Conservation (phyloP, 1,284 basidiomycete species). For the Apiotrichum gamsii region DNA sequence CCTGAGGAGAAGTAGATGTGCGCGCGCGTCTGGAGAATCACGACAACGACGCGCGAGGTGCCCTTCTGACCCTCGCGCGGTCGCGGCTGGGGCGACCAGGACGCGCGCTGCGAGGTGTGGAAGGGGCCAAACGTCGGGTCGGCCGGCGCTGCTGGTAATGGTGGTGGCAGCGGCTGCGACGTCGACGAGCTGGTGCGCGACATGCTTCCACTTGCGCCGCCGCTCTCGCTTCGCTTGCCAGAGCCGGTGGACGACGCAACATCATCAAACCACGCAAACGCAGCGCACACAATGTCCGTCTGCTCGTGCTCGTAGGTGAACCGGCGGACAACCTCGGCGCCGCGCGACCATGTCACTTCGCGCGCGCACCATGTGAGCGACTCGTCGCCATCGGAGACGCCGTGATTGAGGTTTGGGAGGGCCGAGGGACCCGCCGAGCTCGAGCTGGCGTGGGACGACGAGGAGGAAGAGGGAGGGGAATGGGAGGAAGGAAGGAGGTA, state of each 20-base stretch:
- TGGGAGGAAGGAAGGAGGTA: not conserved
- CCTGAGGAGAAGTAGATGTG: constrained; percentile 70
- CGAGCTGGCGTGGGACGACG: too few species aligned
- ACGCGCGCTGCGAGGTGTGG: constrained; percentile 26
- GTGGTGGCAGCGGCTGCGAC: too few species aligned
- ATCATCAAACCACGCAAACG: constrained; percentile 52
- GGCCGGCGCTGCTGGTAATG: too few species aligned
- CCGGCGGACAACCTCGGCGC: constrained; percentile 63
- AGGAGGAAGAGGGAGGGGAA: not conserved
- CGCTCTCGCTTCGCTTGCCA: too few species aligned
- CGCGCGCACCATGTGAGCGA: constrained; percentile 65
- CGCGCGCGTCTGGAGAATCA: constrained; percentile 69
- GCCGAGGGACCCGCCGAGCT: not conserved
- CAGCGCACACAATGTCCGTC: constrained; percentile 67
- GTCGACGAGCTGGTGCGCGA: too few species aligned
- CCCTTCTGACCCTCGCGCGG: not conserved
- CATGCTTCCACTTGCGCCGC: too few species aligned
- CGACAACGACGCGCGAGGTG: constrained; percentile 57
- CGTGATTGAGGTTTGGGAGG: not conserved
- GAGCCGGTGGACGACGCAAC: not conserved
- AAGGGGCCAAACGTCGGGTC: constrained; percentile 44
- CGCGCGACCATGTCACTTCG: constrained; percentile 62
- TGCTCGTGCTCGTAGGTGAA: constrained; percentile 67
- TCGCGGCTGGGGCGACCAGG: constrained; percentile 1
- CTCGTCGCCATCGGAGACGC: constrained; percentile 41